Base-by-base conservation (phyloP, 169 alveolate species). In the Sarcocystis neurona region DNA sequence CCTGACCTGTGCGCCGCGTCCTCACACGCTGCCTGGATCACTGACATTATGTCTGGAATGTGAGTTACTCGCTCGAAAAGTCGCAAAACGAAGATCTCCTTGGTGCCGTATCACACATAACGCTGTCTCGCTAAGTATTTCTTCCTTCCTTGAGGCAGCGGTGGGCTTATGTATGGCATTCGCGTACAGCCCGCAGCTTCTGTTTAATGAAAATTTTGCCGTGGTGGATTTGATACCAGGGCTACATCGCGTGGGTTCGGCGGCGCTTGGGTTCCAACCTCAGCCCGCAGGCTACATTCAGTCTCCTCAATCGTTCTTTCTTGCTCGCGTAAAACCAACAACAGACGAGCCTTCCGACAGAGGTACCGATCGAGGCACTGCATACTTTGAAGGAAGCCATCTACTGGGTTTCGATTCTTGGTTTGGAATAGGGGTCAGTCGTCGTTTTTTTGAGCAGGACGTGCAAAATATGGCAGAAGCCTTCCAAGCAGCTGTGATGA, bases 201-300 rank as follows among this genome's bases (percentile, higher is more conserved):
- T 50, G 46, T 78, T 82, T 23, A 78, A 82, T 15, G 78, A 23
- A 6, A 37, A 56, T 5, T 44, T 10, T 27, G 66, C 88, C 5
- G 34, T 60, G 10, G 66, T 82, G 34, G 88, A 82, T 10, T 23
- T 30, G 50, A 18, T 82, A 63, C 88, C 88, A 1, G 66, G 43
- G 5, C 2, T 82, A 63, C 15, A 56, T 15, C 56, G 79, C 1
- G 39, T 37, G 30, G 72, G 88, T 63, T 12, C 60, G 27, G 15
- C 63, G 1, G 15, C 58, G 30, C 8, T 56, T 12, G 88, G 88
- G 8, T 82, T 82, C 41, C n/a, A 34, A 30, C 15, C 63, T 3
- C 30, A 30, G 12, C 79, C 88, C 3, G 70, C 88, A 23, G 79
- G 88, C 63, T 82, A 82, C 63, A 27, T 82, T 63, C 30, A 56